phyloP scores from a whole-genome alignment of 2,329 filamentous ascomycete species.

The Cladosporium velox region DNA sequence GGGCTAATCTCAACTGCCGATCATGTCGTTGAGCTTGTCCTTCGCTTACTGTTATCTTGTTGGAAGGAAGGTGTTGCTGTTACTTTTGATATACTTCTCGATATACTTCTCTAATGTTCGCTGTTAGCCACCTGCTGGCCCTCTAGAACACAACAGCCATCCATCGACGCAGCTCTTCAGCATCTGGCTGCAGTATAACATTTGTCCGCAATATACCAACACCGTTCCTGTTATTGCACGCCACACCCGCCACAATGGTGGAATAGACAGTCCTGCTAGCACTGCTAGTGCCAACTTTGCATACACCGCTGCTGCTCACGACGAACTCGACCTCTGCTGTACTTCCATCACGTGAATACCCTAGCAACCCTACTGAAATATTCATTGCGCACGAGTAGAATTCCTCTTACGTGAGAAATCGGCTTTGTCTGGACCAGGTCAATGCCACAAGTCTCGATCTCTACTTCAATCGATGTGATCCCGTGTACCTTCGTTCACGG shows the following conservation, averaged over 20 bases:
- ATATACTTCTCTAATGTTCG: not conserved
- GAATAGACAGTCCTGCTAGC: not conserved
- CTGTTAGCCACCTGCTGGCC: not conserved
- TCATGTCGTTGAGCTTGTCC: not conserved
- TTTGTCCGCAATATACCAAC: not conserved
- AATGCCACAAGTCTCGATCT: not conserved
- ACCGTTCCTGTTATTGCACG: not conserved
- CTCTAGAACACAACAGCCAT: not conserved
- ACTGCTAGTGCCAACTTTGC: not conserved
- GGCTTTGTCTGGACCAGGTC: not conserved
- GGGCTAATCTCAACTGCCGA: constrained; percentile 12
- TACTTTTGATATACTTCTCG: not conserved
- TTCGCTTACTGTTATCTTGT: not conserved
- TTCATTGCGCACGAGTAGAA: not conserved
- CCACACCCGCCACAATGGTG: not conserved
- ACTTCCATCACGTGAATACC: not conserved
- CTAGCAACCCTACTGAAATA: too few species aligned
- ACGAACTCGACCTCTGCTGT: not conserved
- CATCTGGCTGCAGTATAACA: too few species aligned
- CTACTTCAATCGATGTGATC: not conserved
- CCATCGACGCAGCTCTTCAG: not conserved
- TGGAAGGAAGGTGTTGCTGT: not conserved
- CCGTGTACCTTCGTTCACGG: too few species aligned
- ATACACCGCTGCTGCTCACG: not conserved
- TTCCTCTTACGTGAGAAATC: not conserved